Evolutionary conservation across 768 basidiomycete genomes (phyloP).

Genomic region (Rubroboletus satanas): DNA sequence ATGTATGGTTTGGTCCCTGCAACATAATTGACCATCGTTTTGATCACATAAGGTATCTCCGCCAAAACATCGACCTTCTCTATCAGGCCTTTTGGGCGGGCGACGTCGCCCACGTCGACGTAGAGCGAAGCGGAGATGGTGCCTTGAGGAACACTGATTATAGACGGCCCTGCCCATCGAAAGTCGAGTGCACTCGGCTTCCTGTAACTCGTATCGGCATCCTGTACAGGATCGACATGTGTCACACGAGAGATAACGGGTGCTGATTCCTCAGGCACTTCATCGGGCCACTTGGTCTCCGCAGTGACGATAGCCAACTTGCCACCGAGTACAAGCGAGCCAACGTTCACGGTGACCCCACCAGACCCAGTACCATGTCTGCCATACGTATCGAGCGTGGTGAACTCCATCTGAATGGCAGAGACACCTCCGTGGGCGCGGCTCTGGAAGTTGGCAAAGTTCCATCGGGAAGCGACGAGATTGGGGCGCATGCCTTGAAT

Average conservation of each 20-base stretch:
- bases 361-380: constrained; percentile 77
- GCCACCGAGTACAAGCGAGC: constrained; percentile 75
- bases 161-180: constrained; percentile 73
- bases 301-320: constrained; percentile 76
- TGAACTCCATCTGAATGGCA: constrained; percentile 95
- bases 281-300: constrained; percentile 73
- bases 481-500: constrained; percentile 99
- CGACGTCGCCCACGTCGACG: constrained; percentile 55
- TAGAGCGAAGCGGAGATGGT: constrained; percentile 52
- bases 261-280: constrained; percentile 45
- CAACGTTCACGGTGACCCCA: constrained; percentile 80
- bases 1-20: constrained; percentile 92
- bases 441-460: constrained; percentile 91
- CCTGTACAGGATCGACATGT: constrained; percentile 58
- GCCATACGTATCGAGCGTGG: constrained; percentile 76
- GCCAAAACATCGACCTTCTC: constrained; percentile 95
- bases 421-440: constrained; percentile 67
- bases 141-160: constrained; percentile 50
- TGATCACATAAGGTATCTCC: constrained; percentile 90
- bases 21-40: constrained; percentile 90
- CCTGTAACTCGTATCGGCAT: constrained; percentile 79
- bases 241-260: constrained; percentile 59
- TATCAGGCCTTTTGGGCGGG: constrained; percentile 67
- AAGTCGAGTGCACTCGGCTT: constrained; percentile 66
- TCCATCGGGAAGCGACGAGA: constrained; percentile 89